phyloP scores from a whole-genome alignment of 768 basidiomycete species.

The Rhodotorula taiwanensis region DNA sequence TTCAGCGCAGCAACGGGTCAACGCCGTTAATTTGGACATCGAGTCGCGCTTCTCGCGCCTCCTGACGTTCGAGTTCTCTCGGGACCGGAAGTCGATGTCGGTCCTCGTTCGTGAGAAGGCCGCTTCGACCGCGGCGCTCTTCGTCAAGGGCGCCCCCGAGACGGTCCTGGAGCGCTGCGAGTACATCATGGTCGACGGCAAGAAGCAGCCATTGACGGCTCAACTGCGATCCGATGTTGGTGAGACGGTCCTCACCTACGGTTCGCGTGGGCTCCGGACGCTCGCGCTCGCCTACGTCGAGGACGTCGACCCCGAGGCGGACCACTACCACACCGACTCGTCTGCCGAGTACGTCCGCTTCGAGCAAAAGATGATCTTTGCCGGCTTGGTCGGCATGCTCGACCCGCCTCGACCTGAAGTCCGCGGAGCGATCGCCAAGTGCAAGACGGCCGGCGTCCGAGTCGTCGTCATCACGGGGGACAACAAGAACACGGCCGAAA shows the following conservation, averaged over 20 bases:
- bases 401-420: conserved; percentile 97
- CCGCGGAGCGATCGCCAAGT: conserved; percentile 73
- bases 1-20: conserved; percentile 59
- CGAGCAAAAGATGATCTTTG: conserved; percentile 85
- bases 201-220: conserved; percentile 53
- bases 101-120: conserved; percentile 70
- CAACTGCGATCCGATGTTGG: conserved; percentile 58
- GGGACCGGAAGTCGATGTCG: conserved; percentile 99
- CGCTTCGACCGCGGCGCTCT: conserved; percentile 57
- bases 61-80: conserved; percentile 93
- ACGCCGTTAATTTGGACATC: conserved; percentile 76
- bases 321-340: conserved; percentile 73
- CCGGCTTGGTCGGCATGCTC: conserved; percentile 93
- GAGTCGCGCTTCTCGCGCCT: conserved; percentile 68
- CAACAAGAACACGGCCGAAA: conserved; percentile 95
- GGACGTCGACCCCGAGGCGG: conserved; percentile 64
- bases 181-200: conserved; percentile 51
- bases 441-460: conserved; percentile 84
- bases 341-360: conserved; percentile 78
- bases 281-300: conserved; percentile 85
- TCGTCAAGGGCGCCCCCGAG: conserved; percentile 95
- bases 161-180: conserved; percentile 84
- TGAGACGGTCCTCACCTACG: conserved; percentile 64
- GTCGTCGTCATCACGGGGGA: conserved; percentile 98
- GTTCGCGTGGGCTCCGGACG: conserved; percentile 73